Conservation (phyloP, 1,284 basidiomycete species). For the Cystobasidium pallidum region DNA sequence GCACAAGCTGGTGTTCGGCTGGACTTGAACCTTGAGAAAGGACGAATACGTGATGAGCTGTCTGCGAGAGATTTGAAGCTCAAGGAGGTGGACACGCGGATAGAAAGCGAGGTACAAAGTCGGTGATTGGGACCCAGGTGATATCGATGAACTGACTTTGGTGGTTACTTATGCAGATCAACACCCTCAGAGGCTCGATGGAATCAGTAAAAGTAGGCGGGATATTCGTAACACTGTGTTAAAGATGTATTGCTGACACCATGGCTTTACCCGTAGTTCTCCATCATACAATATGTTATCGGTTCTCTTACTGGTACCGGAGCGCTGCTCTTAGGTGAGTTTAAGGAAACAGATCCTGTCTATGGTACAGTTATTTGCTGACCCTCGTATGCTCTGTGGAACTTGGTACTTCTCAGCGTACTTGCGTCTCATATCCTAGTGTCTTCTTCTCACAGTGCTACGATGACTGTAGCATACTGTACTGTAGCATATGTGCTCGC, state of each 20-base stretch:
- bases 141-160: neutral
- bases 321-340: conserved; percentile 48
- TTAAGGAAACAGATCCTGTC: too few species aligned
- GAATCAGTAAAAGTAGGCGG: conserved; percentile 52
- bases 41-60: conserved; percentile 89
- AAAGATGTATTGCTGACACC: neutral
- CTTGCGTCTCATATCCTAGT: conserved; percentile 20
- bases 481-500: conserved; percentile 6
- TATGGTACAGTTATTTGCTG: neutral
- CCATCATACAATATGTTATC: conserved; percentile 52
- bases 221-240: neutral
- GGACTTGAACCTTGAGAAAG: conserved; percentile 94
- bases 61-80: conserved; percentile 93
- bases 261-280: conserved; percentile 25
- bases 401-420: conserved; percentile 3
- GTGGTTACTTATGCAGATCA: conserved; percentile 25
- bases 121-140: too few species aligned
- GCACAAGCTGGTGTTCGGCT: conserved; percentile 93
- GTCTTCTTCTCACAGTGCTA: too few species aligned
- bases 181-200: conserved; percentile 47
- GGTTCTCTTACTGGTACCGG: conserved; percentile 53
- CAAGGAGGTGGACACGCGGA: conserved; percentile 95
- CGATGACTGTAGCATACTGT: neutral
- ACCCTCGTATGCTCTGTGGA: too few species aligned
- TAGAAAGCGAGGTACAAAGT: conserved; percentile 90